A percentile compares a stretch with the other conserved stretches of the same genome.
phyloP scores from a whole-genome alignment of 2,329 filamentous ascomycete species.

The Ceratocystis cubensis region DNA sequence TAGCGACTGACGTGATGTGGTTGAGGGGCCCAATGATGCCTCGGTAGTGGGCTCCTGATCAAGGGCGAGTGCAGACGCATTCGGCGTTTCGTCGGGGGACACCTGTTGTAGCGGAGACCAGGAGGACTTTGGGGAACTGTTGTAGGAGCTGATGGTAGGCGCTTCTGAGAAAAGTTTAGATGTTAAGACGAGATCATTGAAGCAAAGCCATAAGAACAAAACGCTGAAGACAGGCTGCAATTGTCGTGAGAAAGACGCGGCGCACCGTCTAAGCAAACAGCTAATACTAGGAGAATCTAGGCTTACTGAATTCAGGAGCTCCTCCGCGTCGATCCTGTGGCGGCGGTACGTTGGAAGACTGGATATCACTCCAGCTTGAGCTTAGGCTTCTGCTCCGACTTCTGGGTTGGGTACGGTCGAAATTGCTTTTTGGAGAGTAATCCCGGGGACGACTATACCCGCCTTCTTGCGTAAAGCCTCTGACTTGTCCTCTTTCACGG shows the following conservation, averaged over 20 bases:
- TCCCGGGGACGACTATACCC: not conserved
- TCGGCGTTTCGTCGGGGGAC: conserved; percentile 2
- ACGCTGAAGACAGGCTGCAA: not conserved
- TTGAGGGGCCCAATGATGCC: not conserved
- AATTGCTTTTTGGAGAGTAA: not conserved
- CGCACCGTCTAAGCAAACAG: not conserved
- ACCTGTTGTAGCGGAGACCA: not conserved
- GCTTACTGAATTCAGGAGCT: conserved; percentile 16
- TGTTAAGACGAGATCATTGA: conserved; percentile 13
- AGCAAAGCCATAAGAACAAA: not conserved
- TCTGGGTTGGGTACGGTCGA: not conserved
- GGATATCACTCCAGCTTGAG: conserved; percentile 8
- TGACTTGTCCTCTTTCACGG: not conserved
- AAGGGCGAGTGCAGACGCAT: conserved; percentile 1
- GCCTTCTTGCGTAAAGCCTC: conserved; percentile 1
- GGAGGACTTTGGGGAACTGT: not conserved
- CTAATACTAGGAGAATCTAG: not conserved
- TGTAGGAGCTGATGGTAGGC: conserved; percentile 12
- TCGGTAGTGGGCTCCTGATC: conserved; percentile 1
- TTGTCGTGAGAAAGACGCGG: not conserved
- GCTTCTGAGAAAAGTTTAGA: conserved; percentile 10
- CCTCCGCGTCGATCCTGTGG: not conserved
- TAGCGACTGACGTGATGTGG: conserved; percentile 9
- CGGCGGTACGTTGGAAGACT: conserved; percentile 5
- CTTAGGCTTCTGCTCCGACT: conserved; percentile 26